Percentiles rank a stretch among this genome's conserved stretches.
Conservation (phyloP, 768 basidiomycete species). For the Lanmaoa rubissima region DNA sequence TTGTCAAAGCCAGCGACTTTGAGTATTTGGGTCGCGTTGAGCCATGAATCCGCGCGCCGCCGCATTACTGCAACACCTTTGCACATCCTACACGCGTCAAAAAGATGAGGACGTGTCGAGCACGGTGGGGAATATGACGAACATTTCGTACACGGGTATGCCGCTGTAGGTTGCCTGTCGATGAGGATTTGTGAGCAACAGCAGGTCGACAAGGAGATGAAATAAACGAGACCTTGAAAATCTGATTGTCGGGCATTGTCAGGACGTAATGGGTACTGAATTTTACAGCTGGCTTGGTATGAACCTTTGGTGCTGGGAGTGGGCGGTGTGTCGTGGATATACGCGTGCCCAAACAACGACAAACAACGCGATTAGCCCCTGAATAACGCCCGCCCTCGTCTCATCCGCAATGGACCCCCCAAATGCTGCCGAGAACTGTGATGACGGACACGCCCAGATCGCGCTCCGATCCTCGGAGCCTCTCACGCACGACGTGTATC, state of each 20-base stretch:
- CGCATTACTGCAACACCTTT: slow-evolving; percentile 98
- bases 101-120: slow-evolving; percentile 33
- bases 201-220: neutral
- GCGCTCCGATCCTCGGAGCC: neutral
- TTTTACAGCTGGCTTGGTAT: slow-evolving; percentile 1
- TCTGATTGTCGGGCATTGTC: slow-evolving; percentile 77
- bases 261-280: slow-evolving; percentile 7
- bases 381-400: neutral
- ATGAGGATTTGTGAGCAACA: slow-evolving; percentile 8
- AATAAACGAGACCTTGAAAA: slow-evolving; percentile 69
- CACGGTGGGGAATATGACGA: slow-evolving; percentile 40
- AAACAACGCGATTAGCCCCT: slow-evolving; percentile 38
- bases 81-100: slow-evolving; percentile 73
- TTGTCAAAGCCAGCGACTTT: slow-evolving; percentile 99
- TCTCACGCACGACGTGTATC: neutral
- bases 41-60: slow-evolving; percentile 91
- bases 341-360: slow-evolving; percentile 42
- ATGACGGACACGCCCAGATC: neutral
- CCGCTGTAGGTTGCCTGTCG: slow-evolving; percentile 87
- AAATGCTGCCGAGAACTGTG: neutral
- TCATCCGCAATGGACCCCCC: neutral
- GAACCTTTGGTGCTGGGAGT: slow-evolving; percentile 19
- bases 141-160: slow-evolving; percentile 93
- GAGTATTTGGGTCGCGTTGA: slow-evolving; percentile 98
- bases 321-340: slow-evolving; percentile 9